phyloP scores from a whole-genome alignment of 23 red algal species.

The Cyanidium caldarium region DNA sequence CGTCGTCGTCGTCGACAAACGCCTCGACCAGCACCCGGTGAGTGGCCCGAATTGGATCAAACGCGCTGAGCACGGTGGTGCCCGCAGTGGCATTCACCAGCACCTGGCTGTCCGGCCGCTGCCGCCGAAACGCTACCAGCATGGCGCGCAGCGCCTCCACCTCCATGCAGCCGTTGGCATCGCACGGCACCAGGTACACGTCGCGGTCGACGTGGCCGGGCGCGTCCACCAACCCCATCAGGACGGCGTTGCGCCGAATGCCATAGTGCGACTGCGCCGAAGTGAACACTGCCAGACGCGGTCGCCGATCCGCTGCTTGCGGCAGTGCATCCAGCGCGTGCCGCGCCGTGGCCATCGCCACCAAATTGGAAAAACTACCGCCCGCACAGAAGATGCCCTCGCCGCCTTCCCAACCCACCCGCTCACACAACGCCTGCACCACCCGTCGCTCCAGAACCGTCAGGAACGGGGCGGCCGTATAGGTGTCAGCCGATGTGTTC shows the following conservation, averaged over 20 bases:
- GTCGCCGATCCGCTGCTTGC: background rate
- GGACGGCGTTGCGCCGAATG: background rate
- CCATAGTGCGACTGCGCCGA: background rate
- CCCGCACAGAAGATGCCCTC: conserved; percentile 2
- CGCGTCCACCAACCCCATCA: background rate
- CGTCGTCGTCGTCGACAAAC: background rate
- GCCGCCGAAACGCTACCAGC: background rate
- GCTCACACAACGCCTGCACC: background rate
- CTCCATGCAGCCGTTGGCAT: background rate
- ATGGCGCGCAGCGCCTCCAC: background rate
- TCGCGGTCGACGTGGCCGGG: background rate
- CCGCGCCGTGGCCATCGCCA: background rate
- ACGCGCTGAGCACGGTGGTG: background rate
- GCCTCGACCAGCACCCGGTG: background rate
- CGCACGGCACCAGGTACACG: background rate
- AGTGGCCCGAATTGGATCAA: background rate
- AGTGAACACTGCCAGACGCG: background rate
- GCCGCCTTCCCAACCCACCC: background rate
- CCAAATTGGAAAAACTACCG: background rate
- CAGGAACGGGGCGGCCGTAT: background rate
- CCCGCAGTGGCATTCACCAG: background rate
- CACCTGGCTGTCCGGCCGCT: background rate
- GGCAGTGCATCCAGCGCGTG: no score
- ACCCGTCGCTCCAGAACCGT: background rate
- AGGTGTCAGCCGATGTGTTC: background rate